These are phyloP conservation scores for Diplodia sapinea DNA, from an alignment of 2,329 filamentous ascomycete species.

Conservation along the genomic window DNA sequence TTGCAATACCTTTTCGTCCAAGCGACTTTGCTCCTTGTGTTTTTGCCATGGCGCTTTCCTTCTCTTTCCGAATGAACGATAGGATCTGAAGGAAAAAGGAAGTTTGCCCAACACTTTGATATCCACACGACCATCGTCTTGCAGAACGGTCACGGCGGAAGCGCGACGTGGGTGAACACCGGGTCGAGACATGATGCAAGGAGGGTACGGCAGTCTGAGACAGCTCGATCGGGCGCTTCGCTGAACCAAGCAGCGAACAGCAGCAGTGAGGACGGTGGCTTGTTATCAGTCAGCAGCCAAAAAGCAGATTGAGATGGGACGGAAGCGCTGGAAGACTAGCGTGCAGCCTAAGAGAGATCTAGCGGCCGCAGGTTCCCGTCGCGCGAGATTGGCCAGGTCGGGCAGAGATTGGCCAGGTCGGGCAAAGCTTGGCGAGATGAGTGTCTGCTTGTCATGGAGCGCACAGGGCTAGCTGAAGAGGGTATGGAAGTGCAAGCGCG, in stretches of 20 bases:
- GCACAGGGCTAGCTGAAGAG: background rate
- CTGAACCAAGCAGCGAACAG: background rate
- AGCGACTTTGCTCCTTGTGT: background rate
- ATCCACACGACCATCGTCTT: constrained; percentile 8
- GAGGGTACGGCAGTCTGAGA: background rate
- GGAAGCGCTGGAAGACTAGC: background rate
- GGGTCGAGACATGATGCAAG: background rate
- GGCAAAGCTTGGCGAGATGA: background rate
- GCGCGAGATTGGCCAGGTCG: background rate
- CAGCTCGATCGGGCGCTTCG: background rate
- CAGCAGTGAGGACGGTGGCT: background rate
- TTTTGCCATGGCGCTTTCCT: no score
- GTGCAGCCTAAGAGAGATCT: background rate
- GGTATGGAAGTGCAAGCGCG: background rate
- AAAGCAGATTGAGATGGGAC: background rate
- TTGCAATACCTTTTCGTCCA: background rate
- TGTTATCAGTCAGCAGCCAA: background rate
- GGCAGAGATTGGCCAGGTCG: background rate
- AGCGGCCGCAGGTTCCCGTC: background rate
- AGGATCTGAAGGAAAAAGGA: background rate
- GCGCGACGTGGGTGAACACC: background rate
- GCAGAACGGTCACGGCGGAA: background rate
- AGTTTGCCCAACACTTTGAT: constrained; percentile 18
- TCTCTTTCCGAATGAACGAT: background rate
- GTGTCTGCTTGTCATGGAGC: background rate